Evolutionary conservation across 2,329 filamentous ascomycete genomes (phyloP), one percentile per base, ranked within the genome.

Genomic region (Alternaria ventricosa): DNA sequence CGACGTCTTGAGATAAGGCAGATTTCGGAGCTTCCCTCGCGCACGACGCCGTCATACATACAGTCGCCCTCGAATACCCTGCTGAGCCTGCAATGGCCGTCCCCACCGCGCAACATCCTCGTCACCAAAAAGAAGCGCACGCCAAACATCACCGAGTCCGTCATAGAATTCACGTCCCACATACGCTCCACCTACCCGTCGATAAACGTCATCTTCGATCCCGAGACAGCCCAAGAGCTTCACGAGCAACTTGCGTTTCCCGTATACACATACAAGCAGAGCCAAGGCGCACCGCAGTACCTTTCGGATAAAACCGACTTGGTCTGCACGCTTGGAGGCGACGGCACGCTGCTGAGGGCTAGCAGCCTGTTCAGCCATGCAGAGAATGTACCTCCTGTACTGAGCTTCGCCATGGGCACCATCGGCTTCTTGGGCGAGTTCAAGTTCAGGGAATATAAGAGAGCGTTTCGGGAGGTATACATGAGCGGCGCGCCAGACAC

Each of bases 361-460:
- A 91, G 93, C 3, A 94, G 92, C 57, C 86, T 97, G 6, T 98
- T 96, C 82, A 93, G 93, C 63, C 90, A 92, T 41, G 89, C 92
- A 47, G 85, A 87, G 3, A 89, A 89, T 46, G 95, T 99, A 0
- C 96, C 96, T 0, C 96, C 96, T 0, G 92, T 99, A 33, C 84
- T 99, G 8, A 94, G 93, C 2, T 99, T 99, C 77, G 97, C 94
- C 77, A 97, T 99, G 93, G 96, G 96, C 6, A 96, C 95, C 0
- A 84, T 99, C 1, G 96, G 96, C 0, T 99, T 99, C 71, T 83
- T 99, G 8, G 94, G 95, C 15, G 95, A 98, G 80, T 99, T 95
- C 94, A 96, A 96, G 73, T 98, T 98, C 77, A 85, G 86, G 7
- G 94, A 98, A 73, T 93, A 96, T 82, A 97, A 97, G 81, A 87